phyloP scores from a whole-genome alignment of 2,329 filamentous ascomycete genomes.

The Exophiala mesophila region DNA sequence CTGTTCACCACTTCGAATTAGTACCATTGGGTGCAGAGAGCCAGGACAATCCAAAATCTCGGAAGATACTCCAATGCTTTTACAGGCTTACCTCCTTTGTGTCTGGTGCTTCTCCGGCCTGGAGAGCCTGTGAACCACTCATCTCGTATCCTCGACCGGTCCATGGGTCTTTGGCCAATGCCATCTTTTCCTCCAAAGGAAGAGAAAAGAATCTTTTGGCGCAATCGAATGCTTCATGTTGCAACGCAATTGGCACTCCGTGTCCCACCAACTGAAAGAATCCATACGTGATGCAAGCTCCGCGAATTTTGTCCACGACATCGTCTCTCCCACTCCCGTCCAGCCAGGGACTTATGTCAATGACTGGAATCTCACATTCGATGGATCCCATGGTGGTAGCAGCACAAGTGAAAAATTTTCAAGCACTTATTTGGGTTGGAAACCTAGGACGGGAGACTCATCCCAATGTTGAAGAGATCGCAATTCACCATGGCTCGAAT shows the following conservation, averaged over 20 bases:
- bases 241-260: constrained; percentile 39
- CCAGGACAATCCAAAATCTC: not conserved
- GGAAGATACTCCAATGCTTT: too few species aligned
- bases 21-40: not conserved
- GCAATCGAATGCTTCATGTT: constrained; percentile 39
- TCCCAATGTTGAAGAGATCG: too few species aligned
- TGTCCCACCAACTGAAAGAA: constrained; percentile 53
- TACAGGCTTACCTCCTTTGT: constrained; percentile 30
- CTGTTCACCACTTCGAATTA: not conserved
- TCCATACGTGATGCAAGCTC: constrained; percentile 44
- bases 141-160: constrained; percentile 29
- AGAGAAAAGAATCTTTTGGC: constrained; percentile 48
- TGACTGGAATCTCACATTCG: too few species aligned
- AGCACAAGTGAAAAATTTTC: too few species aligned
- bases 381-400: too few species aligned
- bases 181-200: constrained; percentile 23
- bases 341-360: too few species aligned
- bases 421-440: too few species aligned
- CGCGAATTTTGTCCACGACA: constrained; percentile 35
- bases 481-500: too few species aligned
- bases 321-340: too few species aligned
- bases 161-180: constrained; percentile 11
- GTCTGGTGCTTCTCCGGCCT: constrained; percentile 25
- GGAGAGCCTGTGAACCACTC: constrained; percentile 28
- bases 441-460: too few species aligned